Base-by-base conservation (phyloP, 192 early-diverging fungal species). In the Gamsiella multidivaricata region DNA sequence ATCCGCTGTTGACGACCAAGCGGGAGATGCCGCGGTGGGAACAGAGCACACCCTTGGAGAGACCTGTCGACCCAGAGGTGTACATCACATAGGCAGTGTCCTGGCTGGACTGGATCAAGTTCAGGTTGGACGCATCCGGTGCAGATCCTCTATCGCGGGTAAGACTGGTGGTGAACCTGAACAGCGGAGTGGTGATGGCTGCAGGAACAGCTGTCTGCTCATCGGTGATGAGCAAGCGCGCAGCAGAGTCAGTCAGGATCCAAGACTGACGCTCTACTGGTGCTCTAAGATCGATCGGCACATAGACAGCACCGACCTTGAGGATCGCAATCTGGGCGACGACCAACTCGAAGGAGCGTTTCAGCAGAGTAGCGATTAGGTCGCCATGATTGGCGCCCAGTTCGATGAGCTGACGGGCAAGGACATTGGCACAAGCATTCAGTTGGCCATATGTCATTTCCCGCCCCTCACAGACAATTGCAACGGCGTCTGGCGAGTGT, bases 291-390 rank as follows among this genome's bases (percentile, higher is more conserved):
- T 54, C 52, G 5, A 54, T 1, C 4, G 75, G 69, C 31, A 80
- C 64, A 52, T 80, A 80, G 0, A 64, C 78, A 11, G 50, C 79
- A 3, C 78, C 78, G 23, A 56, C 45, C 33, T 80, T 80, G 1
- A 79, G 58, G 0, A 80, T 65, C 22, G 46, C 78, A 3, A 80
- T 10, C 28, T 79, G 23, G 25, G 53, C 33, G 50, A 80, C 42
- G 55, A 54, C 8, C 52, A 54, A 14, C 4, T 23, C 26, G 22
- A 54, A 11, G 0, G 52, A 54, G 18, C 52, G 52, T 6, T 31
- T 26, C 31, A 54, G 9, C 18, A 18, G 32, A 18, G 8, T 1
- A 2, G 28, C 25, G 25, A 31, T 8, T 31, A 0, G 28, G 12
- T 23, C 22, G 28, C 26, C 52, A 29, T 23, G 5, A 14, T 31